phyloP scores from a whole-genome alignment of 352 stramenopile genomes.

The Pythium inflatum region DNA sequence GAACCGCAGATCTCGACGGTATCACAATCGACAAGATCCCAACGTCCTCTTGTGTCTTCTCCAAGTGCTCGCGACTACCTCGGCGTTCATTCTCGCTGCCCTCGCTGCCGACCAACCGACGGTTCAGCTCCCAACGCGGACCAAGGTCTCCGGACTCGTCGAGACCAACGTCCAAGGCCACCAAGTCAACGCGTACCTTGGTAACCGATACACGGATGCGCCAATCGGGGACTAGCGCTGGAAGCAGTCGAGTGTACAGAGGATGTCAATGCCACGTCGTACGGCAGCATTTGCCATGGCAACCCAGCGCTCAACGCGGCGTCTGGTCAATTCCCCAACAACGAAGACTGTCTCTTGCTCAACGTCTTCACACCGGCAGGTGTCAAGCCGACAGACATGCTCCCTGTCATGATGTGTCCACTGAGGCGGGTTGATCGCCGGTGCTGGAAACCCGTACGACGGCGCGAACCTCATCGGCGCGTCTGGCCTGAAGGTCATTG shows the following conservation, averaged over 20 bases:
- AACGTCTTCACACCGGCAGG: neutral
- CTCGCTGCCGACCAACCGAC: too few relatives aligned
- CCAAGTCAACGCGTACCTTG: neutral
- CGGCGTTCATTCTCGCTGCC: too few relatives aligned
- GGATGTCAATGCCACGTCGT: neutral
- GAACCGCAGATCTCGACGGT: too few relatives aligned
- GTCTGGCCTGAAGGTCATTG: neutral
- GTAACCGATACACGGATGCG: neutral
- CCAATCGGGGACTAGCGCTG: neutral
- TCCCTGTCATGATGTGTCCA: neutral
- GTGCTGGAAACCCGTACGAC: neutral
- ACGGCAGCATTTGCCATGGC: neutral
- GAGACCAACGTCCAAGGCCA: neutral
- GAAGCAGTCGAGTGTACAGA: neutral
- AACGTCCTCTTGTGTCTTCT: too few relatives aligned
- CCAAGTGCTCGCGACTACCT: too few relatives aligned
- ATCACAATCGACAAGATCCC: too few relatives aligned
- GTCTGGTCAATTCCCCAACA: neutral
- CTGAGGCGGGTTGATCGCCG: neutral
- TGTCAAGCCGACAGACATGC: neutral
- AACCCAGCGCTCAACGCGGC: neutral
- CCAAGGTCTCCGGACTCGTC: neutral
- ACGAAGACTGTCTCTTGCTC: neutral
- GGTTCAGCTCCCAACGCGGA: neutral
- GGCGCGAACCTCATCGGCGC: neutral